A percentile compares a stretch with the other conserved stretches of the same genome.
Conservation (phyloP, 2,329 filamentous ascomycete species). For the Cordyceps pruinosa region DNA sequence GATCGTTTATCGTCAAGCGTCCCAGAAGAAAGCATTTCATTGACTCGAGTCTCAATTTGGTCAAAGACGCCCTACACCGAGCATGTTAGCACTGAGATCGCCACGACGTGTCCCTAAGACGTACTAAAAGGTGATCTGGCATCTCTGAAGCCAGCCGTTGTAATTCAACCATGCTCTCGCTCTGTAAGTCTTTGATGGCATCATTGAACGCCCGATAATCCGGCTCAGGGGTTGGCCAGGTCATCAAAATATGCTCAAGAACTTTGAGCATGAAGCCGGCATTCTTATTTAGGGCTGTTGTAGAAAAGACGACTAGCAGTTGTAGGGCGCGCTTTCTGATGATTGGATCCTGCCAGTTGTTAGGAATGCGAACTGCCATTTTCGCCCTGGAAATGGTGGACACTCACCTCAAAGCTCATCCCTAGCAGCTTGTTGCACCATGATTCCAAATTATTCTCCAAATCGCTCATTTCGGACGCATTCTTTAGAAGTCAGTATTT, state of each 20-base stretch:
- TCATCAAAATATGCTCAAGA: conserved; percentile 83
- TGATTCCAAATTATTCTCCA: conserved; percentile 59
- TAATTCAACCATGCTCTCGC: conserved; percentile 77
- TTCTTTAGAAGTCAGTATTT: conserved; percentile 21
- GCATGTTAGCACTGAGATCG: conserved; percentile 17
- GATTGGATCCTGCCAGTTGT: conserved; percentile 57
- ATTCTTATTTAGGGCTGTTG: conserved; percentile 69
- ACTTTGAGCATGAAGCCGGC: conserved; percentile 80
- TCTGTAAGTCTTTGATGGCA: conserved; percentile 81
- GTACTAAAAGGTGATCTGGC: conserved; percentile 77
- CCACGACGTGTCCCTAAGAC: conserved; percentile 16
- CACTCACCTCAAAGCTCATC: conserved; percentile 58
- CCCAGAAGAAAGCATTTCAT: conserved; percentile 67
- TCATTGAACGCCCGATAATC: conserved; percentile 72
- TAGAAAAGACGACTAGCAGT: conserved; percentile 77
- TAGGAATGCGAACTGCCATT: conserved; percentile 15
- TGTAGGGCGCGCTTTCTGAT: conserved; percentile 77
- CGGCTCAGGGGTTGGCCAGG: conserved; percentile 66
- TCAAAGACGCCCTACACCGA: conserved; percentile 66
- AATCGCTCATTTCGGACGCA: conserved; percentile 43
- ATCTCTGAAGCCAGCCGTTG: conserved; percentile 85
- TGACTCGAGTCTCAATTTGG: conserved; percentile 74
- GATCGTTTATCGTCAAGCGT: conserved; percentile 74
- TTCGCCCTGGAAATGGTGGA: neutral
- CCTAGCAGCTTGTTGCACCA: conserved; percentile 69